phyloP scores from a whole-genome alignment of 192 early-diverging fungal species.

The Umbelopsis ramanniana region DNA sequence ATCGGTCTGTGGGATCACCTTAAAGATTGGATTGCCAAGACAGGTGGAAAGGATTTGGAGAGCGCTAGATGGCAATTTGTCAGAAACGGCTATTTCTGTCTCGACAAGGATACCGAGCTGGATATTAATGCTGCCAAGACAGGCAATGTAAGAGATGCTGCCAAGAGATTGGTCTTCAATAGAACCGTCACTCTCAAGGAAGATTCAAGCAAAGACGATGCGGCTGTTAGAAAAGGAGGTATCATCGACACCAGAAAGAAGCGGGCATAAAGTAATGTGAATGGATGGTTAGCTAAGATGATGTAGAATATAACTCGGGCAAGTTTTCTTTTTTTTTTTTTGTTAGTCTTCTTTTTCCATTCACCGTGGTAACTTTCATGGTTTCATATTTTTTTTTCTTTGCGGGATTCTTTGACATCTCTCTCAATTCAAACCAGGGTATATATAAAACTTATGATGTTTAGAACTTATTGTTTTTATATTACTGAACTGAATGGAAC shows the following conservation, averaged over 20 bases:
- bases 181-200: slow-evolving; percentile 74
- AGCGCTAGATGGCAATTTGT: slow-evolving; percentile 92
- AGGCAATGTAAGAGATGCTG: slow-evolving; percentile 58
- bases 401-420: no score
- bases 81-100: slow-evolving; percentile 97
- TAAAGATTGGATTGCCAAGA: slow-evolving; percentile 56
- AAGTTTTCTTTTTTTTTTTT: neutral
- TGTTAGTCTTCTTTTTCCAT: neutral
- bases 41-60: slow-evolving; percentile 72
- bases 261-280: slow-evolving; percentile 14
- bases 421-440: neutral
- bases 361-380: no score
- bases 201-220: slow-evolving; percentile 61
- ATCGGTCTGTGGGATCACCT: slow-evolving; percentile 78
- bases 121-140: slow-evolving; percentile 61
- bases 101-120: slow-evolving; percentile 88
- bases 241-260: slow-evolving; percentile 22
- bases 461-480: neutral
- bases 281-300: neutral
- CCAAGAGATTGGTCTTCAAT: slow-evolving; percentile 57
- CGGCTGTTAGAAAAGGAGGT: slow-evolving; percentile 20
- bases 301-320: neutral
- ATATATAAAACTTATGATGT: neutral
- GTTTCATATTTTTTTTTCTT: no score
- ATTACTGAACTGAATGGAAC: no score